phyloP scores from a whole-genome alignment of 805 yeast species.

The Saccharomycopsis capsularis region DNA sequence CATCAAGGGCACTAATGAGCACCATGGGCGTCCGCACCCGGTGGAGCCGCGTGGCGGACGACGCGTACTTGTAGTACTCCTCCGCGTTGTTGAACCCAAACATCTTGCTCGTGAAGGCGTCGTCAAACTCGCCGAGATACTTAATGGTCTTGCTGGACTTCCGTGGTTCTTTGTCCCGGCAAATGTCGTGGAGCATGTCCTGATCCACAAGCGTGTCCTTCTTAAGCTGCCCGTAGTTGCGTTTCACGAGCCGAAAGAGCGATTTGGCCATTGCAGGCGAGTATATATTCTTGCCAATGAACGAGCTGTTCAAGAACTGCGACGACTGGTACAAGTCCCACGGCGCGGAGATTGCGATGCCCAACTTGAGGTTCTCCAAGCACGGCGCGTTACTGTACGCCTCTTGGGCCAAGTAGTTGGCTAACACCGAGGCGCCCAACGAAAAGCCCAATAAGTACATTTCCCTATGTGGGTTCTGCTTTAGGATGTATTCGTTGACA shows the following conservation, averaged over 20 bases:
- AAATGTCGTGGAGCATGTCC: constrained; percentile 23
- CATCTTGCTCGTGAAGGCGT: constrained; percentile 53
- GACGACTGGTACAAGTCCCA: constrained; percentile 63
- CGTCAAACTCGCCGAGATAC: constrained; percentile 52
- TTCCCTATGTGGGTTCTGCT: constrained; percentile 52
- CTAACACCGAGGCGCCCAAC: constrained; percentile 67
- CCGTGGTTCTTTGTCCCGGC: constrained; percentile 14
- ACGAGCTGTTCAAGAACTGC: constrained; percentile 31
- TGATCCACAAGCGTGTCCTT: constrained; percentile 26
- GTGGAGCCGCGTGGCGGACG: constrained; percentile 46
- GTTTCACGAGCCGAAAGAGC: constrained; percentile 36
- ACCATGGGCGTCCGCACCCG: constrained; percentile 57
- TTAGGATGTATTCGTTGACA: constrained; percentile 40
- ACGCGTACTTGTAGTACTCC: constrained; percentile 60
- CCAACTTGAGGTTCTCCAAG: constrained; percentile 34
- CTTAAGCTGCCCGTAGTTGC: constrained; percentile 36
- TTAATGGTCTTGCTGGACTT: constrained; percentile 26
- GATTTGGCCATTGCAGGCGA: constrained; percentile 45
- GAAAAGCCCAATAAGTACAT: constrained; percentile 71
- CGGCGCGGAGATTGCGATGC: constrained; percentile 57
- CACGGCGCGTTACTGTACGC: constrained; percentile 36
- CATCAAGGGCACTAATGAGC: constrained; percentile 61
- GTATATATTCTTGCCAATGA: constrained; percentile 41
- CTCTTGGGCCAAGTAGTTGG: constrained; percentile 68
- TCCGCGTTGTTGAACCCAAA: constrained; percentile 57